Evolutionary conservation across 441 rosid species (phyloP).

Genomic region (Aquilaria agallochum): DNA sequence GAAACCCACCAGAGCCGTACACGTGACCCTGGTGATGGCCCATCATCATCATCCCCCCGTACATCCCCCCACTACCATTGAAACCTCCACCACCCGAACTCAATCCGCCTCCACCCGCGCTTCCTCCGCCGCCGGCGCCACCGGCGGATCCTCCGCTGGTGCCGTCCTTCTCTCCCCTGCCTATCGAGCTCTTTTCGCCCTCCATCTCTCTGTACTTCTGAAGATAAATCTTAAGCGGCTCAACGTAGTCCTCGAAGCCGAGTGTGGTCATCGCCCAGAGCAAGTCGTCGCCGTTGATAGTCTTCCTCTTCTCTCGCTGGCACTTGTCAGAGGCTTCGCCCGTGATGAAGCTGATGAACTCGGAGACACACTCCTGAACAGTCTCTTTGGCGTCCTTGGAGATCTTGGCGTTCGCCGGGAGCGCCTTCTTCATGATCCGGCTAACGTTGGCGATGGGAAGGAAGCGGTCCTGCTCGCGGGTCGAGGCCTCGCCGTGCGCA

Average conservation of each 20-base stretch:
- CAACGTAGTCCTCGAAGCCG: conserved; percentile 57
- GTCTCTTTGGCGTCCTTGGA: conserved; percentile 71
- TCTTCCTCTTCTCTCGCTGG: conserved; percentile 54
- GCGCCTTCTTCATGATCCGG: conserved; percentile 64
- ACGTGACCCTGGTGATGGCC: conserved; percentile 45
- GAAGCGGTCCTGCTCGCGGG: conserved; percentile 52
- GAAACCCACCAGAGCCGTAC: conserved; percentile 40
- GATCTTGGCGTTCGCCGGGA: conserved; percentile 66
- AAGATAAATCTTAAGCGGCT: conserved; percentile 46
- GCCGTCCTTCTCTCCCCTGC: conserved; percentile 32
- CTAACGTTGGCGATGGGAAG: conserved; percentile 66
- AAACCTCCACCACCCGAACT: conserved; percentile 24
- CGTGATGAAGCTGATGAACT: conserved; percentile 62
- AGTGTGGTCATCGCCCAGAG: conserved; percentile 67
- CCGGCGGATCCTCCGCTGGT: conserved; percentile 30
- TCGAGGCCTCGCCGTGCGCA: conserved; percentile 24
- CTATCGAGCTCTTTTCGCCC: conserved; percentile 39
- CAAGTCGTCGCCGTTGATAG: conserved; percentile 61
- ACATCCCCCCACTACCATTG: conserved; percentile 25
- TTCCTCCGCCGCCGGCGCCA: conserved; percentile 19
- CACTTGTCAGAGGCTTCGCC: conserved; percentile 74
- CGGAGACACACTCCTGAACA: conserved; percentile 69
- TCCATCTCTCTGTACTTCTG: conserved; percentile 61
- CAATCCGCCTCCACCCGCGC: conserved; percentile 22
- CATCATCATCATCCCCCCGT: conserved; percentile 48